Evolutionary conservation across 345 rosid species (phyloP), one percentile per base, ranked within the genome.

Genomic region (Laguncularia racemosa): DNA sequence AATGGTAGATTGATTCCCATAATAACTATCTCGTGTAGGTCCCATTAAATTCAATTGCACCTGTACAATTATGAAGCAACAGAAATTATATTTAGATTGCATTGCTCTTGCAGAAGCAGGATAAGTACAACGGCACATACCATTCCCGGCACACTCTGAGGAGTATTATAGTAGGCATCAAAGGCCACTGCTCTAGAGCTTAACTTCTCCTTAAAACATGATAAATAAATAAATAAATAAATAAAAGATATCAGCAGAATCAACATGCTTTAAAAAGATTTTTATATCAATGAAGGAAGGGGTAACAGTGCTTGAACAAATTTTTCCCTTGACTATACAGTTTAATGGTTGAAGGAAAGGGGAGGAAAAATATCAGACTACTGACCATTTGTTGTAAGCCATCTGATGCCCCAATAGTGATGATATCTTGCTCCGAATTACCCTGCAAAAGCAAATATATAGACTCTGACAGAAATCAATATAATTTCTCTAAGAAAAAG

Each of bases 41-140:
- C 73, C 86, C 83, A 81, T 81, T 63, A 81, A 64, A 72, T 81
- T 81, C 60, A 81, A 66, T 55, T 75, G 86, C 51, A 81, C 86
- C 86, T 81, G 73, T 48, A 59, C 53, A 46, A 60, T 19, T 23
- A 59, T 51, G 5, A 23, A 23, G 23, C 40, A 44, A 38, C 17
- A 53, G 21, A 48, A 53, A 57, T 26, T 16, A 52, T 20, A 12
- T 55, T 21, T 54, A 44, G 50, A 44, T 38, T 16, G 3, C 19
- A 23, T 49, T 58, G 45, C 50, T 14, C 9, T 58, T 50, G 21
- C 3, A 23, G 3, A 23, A n/a, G 52, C 40, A 53, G 20, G 23
- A 72, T 18, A 50, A 12, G 10, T 19, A 40, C 21, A 45, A n/a
- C 48, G 43, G 16, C 54, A 38, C 71, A 19, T 78, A 81, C 86